A percentile compares a stretch with the other conserved stretches of the same genome.
phyloP scores from a whole-genome alignment of 179 eudicot genomes.

The Dionaea muscipula region DNA sequence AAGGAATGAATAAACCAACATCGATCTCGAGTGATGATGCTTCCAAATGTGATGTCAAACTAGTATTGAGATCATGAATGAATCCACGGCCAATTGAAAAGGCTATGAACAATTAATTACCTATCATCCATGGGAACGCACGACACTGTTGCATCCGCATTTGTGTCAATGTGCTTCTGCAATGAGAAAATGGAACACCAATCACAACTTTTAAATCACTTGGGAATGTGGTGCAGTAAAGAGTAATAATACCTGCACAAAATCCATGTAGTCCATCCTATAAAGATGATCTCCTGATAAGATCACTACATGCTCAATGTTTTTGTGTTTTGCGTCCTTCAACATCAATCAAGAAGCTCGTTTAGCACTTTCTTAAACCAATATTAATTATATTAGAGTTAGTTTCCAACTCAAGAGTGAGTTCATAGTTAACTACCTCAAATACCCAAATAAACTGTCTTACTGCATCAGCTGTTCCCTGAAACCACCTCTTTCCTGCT shows the following conservation, averaged over 20 bases:
- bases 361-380: background rate
- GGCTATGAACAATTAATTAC: conserved; percentile 17
- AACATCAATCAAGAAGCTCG: conserved; percentile 7
- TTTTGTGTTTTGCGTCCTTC: conserved; percentile 71
- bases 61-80: too few species aligned
- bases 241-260: conserved; percentile 41
- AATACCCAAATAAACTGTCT: conserved; percentile 76
- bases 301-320: conserved; percentile 66
- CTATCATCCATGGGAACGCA: conserved; percentile 91
- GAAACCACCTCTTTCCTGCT: conserved; percentile 79
- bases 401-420: background rate
- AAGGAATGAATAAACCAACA: too few species aligned
- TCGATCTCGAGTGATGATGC: too few species aligned
- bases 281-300: conserved; percentile 95
- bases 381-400: too few species aligned
- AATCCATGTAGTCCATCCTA: conserved; percentile 82
- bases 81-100: too few species aligned
- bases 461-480: conserved; percentile 97
- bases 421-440: conserved; percentile 36
- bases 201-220: too few species aligned
- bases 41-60: too few species aligned
- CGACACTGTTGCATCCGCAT: conserved; percentile 88
- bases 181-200: conserved; percentile 3
- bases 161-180: conserved; percentile 76
- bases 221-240: background rate